Conservation (phyloP, 441 rosid species). For the Populus hybrid region DNA sequence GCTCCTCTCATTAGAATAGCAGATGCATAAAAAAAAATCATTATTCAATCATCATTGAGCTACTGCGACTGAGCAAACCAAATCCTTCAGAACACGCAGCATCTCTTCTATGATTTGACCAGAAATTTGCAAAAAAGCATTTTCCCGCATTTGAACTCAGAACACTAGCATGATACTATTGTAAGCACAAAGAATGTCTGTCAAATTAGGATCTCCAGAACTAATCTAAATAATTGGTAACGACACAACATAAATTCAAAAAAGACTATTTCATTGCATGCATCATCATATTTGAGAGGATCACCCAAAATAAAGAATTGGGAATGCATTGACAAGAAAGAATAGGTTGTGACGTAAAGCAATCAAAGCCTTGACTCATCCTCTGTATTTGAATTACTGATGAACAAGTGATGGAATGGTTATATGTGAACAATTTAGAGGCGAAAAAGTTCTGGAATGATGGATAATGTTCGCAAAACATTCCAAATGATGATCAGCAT, state of each 20-base stretch:
- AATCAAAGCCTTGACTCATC: background rate
- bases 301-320: background rate
- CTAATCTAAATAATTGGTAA: background rate
- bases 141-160: background rate
- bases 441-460: background rate
- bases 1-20: slow-evolving; percentile 2
- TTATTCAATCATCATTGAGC: background rate
- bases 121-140: background rate
- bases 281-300: background rate
- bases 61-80: background rate
- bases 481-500: background rate
- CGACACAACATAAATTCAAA: background rate
- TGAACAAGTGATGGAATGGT: background rate
- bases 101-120: background rate
- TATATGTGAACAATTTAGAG: background rate
- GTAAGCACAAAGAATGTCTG: background rate
- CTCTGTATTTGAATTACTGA: background rate
- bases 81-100: background rate
- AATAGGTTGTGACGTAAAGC: background rate
- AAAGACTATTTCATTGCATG: background rate
- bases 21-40: background rate
- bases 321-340: background rate
- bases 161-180: background rate
- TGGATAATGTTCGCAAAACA: background rate
- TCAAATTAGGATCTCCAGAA: background rate